phyloP scores from a whole-genome alignment of 140 eudicot genomes.

The Bidens hawaiensis region DNA sequence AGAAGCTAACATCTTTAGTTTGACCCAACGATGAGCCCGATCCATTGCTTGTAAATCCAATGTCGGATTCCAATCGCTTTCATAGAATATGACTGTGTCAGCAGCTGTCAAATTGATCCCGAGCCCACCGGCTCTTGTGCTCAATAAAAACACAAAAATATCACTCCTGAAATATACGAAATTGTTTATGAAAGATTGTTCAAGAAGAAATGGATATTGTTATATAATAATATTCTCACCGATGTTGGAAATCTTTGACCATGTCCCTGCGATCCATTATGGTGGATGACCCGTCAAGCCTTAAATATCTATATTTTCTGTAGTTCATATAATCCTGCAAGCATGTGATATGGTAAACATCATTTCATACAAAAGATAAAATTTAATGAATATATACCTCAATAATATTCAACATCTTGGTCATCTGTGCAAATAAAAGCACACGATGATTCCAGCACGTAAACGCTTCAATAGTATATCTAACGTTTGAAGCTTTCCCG shows the following conservation, averaged over 20 bases:
- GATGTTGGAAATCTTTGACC: neutral
- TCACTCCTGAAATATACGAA: neutral
- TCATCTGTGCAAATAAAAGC: constrained; percentile 97
- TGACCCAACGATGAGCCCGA: neutral
- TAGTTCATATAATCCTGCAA: constrained; percentile 95
- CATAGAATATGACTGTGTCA: neutral
- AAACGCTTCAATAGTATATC: constrained; percentile 90
- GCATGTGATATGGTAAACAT: constrained; percentile 11
- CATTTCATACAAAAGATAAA: neutral
- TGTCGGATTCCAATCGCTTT: neutral
- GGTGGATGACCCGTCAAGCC: constrained; percentile 29
- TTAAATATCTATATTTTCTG: constrained; percentile 75
- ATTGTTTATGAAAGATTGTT: neutral
- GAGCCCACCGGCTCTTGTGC: constrained; percentile 6
- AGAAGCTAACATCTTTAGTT: neutral
- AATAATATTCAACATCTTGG: constrained; percentile 90
- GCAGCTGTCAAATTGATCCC: neutral
- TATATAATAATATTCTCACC: neutral
- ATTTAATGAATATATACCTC: constrained; percentile 47
- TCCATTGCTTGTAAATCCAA: neutral
- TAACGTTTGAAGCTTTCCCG: constrained; percentile 97
- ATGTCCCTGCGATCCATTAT: neutral
- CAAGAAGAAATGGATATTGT: neutral
- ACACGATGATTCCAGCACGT: constrained; percentile 93
- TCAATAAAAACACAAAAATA: constrained; percentile 64